phyloP scores from a whole-genome alignment of 257 asterid species.

The Solanum corneliomulleri region DNA sequence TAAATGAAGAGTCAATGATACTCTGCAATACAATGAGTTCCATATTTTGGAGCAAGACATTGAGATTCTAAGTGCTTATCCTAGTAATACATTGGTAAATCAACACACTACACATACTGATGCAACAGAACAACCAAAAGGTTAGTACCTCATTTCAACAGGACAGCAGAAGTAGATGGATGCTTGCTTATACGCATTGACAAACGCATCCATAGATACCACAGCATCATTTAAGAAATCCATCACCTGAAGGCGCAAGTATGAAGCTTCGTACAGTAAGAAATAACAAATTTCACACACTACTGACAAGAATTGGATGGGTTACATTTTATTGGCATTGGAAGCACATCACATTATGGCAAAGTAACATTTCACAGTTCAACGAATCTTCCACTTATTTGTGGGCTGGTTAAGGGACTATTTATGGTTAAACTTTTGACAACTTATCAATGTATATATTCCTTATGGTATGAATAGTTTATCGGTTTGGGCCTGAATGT shows the following conservation, averaged over 20 bases:
- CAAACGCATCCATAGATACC: conserved; percentile 75
- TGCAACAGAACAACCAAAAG: not conserved
- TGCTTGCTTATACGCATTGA: conserved; percentile 64
- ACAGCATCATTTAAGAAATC: conserved; percentile 93
- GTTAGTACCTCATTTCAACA: conserved; percentile 57
- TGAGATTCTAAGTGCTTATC: not conserved
- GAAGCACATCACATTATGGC: too few species aligned
- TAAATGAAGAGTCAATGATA: not conserved
- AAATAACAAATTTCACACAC: not conserved
- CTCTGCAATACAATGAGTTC: not conserved
- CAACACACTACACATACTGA: not conserved
- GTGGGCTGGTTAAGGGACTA: too few species aligned
- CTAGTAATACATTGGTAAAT: not conserved
- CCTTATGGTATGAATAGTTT: too few species aligned
- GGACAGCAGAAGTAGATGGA: conserved; percentile 68
- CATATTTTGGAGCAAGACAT: not conserved
- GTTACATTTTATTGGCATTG: not conserved
- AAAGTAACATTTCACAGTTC: too few species aligned
- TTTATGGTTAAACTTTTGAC: too few species aligned
- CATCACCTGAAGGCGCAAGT: conserved; percentile 56
- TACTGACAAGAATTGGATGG: not conserved
- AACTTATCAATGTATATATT: too few species aligned
- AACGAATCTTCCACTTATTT: too few species aligned
- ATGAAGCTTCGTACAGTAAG: not conserved
- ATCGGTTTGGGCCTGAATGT: too few species aligned